A percentile compares a stretch with the other conserved stretches of the same genome.
These are phyloP conservation scores for carrot (Daucus carota) DNA, from an alignment of 129 eudicot species.

Conservation along the genomic window DNA sequence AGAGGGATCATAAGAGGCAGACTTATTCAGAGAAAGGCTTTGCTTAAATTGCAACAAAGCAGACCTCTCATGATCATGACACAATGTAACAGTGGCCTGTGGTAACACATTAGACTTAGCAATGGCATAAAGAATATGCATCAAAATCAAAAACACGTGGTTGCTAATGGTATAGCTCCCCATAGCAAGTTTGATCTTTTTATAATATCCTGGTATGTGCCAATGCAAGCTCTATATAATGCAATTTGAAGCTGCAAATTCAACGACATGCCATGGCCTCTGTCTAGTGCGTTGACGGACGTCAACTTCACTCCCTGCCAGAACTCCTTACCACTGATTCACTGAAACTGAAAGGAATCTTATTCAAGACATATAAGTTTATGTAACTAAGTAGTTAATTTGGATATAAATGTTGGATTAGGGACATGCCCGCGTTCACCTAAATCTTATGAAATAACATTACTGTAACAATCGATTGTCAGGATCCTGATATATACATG, in stretches of 20 bases:
- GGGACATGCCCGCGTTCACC: no score
- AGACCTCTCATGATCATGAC: constrained; percentile 14
- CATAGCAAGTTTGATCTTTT: neutral
- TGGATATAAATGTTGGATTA: no score
- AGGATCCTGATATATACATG: no score
- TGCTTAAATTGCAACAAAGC: constrained; percentile 23
- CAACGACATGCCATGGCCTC: neutral
- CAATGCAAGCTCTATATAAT: neutral
- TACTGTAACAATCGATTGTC: no score
- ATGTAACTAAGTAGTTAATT: neutral
- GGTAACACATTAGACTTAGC: neutral
- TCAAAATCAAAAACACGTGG: neutral
- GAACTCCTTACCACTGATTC: neutral
- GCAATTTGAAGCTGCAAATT: neutral
- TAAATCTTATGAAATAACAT: no score
- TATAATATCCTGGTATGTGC: neutral
- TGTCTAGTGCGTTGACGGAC: neutral
- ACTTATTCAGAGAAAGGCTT: constrained; percentile 1
- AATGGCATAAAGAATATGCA: neutral
- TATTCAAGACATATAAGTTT: neutral
- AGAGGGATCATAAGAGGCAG: neutral
- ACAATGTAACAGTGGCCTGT: neutral
- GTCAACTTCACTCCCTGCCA: neutral
- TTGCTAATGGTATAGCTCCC: neutral
- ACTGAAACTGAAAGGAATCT: neutral